A percentile compares a stretch with the other conserved stretches of the same genome.
phyloP scores from a whole-genome alignment of 495 filamentous ascomycete genomes.

The Podospora appendiculata region DNA sequence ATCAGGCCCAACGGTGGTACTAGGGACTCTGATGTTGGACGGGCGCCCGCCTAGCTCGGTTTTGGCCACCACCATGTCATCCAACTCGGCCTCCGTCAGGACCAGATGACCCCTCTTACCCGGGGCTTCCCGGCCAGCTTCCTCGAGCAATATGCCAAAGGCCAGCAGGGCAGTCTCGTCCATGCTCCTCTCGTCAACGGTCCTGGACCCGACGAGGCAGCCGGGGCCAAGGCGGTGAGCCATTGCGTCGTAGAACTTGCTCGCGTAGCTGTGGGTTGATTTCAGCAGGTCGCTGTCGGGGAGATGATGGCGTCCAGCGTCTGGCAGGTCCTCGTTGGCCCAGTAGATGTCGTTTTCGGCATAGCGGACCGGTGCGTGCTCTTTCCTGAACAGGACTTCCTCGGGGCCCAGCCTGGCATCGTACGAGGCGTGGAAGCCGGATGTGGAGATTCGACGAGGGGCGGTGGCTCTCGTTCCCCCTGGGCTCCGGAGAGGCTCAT shows the following conservation, averaged over 20 bases:
- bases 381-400: constrained; percentile 62
- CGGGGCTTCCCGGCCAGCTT: constrained; percentile 54
- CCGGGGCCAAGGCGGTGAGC: constrained; percentile 19
- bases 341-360: constrained; percentile 66
- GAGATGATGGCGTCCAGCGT: constrained; percentile 34
- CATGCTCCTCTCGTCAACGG: constrained; percentile 55
- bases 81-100: constrained; percentile 47
- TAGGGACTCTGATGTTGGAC: too few species aligned
- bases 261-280: constrained; percentile 63
- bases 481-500: constrained; percentile 8
- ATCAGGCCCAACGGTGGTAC: too few species aligned
- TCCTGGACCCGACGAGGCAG: constrained; percentile 2
- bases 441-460: constrained; percentile 39
- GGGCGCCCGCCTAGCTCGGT: too few species aligned
- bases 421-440: constrained; percentile 30
- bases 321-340: constrained; percentile 40
- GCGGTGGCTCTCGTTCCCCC: constrained; percentile 36
- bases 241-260: constrained; percentile 58
- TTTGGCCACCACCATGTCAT: too few species aligned
- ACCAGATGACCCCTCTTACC: constrained; percentile 68
- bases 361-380: constrained; percentile 53
- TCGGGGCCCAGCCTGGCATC: constrained; percentile 54
- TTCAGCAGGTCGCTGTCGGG: constrained; percentile 71
- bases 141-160: constrained; percentile 75
- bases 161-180: constrained; percentile 81